phyloP scores from a whole-genome alignment of 2,329 filamentous ascomycete species.

The Fusarium humuli region DNA sequence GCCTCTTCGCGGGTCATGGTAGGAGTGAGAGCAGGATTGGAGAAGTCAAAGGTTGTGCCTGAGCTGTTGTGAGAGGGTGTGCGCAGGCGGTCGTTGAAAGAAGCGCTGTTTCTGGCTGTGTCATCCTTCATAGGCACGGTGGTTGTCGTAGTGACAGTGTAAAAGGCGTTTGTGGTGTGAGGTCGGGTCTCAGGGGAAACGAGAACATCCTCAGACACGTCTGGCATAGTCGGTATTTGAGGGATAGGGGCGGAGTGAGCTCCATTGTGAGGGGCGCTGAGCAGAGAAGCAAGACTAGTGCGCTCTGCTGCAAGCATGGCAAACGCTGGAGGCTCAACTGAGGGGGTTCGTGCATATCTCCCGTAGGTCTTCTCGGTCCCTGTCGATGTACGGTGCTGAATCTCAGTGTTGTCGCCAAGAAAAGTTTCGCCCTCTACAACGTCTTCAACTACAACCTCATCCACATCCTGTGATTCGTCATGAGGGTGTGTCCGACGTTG shows the following conservation, averaged over 20 bases:
- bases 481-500: slow-evolving; percentile 12
- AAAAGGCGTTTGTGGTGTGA: slow-evolving; percentile 61
- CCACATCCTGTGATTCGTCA: slow-evolving; percentile 11
- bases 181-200: slow-evolving; percentile 52
- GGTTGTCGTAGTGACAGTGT: slow-evolving; percentile 63
- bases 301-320: slow-evolving; percentile 65
- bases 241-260: slow-evolving; percentile 51
- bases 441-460: slow-evolving; percentile 31
- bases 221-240: slow-evolving; percentile 55
- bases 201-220: slow-evolving; percentile 28
- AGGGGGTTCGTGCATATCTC: slow-evolving; percentile 69
- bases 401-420: slow-evolving; percentile 23
- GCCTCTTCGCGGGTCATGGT: slow-evolving; percentile 80
- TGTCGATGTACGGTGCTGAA: slow-evolving; percentile 50
- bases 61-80: slow-evolving; percentile 57
- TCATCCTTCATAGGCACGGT: slow-evolving; percentile 64
- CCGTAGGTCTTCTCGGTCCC: slow-evolving; percentile 52
- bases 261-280: slow-evolving; percentile 64
- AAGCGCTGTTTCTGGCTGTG: slow-evolving; percentile 52
- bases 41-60: slow-evolving; percentile 61
- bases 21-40: slow-evolving; percentile 69
- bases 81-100: slow-evolving; percentile 59
- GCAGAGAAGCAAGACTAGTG: slow-evolving; percentile 70
- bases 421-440: slow-evolving; percentile 38
- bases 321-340: slow-evolving; percentile 70